These are phyloP conservation scores for Pseudozyma flocculosa DNA, from an alignment of 1,284 basidiomycete species.

Conservation along the genomic window DNA sequence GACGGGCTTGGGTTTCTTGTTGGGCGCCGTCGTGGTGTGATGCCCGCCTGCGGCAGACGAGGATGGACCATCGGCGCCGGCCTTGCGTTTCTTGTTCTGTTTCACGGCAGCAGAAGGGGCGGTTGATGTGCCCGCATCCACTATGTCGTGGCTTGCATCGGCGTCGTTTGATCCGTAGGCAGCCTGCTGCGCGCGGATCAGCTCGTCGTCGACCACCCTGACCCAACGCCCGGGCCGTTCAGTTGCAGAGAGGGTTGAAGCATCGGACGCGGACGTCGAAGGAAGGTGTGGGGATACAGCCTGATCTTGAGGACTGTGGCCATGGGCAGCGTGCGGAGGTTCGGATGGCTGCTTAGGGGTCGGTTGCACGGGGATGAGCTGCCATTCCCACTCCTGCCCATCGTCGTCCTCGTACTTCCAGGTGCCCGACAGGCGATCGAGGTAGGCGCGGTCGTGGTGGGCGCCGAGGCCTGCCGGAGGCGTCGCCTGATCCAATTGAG, in stretches of 20 bases:
- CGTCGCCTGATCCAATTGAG: too few relatives aligned
- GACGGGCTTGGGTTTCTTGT: conserved; percentile 29
- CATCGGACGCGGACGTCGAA: too few relatives aligned
- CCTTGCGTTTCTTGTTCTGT: conserved; percentile 14
- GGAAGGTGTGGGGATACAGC: too few relatives aligned
- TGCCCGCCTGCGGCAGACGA: too few relatives aligned
- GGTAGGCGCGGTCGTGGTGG: conserved; percentile 62
- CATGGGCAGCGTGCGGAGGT: too few relatives aligned
- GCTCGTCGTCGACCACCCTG: conserved; percentile 84
- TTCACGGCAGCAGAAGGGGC: too few relatives aligned
- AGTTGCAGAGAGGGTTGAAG: conserved; percentile 55
- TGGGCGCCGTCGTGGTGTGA: conserved; percentile 7
- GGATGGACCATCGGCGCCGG: too few relatives aligned
- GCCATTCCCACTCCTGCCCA: conserved; percentile 85
- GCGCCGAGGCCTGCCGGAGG: too few relatives aligned
- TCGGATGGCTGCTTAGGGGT: too few relatives aligned
- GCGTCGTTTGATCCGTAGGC: conserved; percentile 8
- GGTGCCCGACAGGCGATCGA: conserved; percentile 71
- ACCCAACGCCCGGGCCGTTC: conserved; percentile 79
- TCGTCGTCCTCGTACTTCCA: conserved; percentile 81
- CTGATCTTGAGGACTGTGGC: too few relatives aligned
- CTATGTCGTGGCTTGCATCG: too few relatives aligned
- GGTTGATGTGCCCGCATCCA: conserved; percentile 23
- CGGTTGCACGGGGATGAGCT: conserved; percentile 60
- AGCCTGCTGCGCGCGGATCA: conserved; percentile 59